Base-by-base conservation (phyloP, 306 rosid species). In the Dryas alaskensis region DNA sequence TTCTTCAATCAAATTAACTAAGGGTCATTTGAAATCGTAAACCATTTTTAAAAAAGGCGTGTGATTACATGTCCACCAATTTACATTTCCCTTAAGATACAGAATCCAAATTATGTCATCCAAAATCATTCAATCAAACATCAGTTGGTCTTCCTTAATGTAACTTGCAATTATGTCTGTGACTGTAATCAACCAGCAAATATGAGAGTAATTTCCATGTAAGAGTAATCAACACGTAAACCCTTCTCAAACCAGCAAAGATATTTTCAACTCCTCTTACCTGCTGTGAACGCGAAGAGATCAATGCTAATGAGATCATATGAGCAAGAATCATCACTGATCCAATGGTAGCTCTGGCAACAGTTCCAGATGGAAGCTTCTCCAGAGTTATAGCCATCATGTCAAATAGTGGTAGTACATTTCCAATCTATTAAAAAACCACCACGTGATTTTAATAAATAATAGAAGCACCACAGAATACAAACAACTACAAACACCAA, bases 371-470 rank as follows among this genome's bases (percentile, higher is more conserved):
- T 49, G 92, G 94, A 65, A 95, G 81, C 80, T 85, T 88, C 86
- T 95, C 99, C 49, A 95, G 79, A 47, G 89, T 86, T 79, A 92
- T 81, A 10, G 98, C 88, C 98, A 95, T 88, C 85, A 95, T 73
- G 82, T 95, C 97, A 79, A 92, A 88, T 55, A 95, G 86, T 50
- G 93, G 92, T 45, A 75, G 87, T 1, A 79, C 86, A 84, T 90
- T 89, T 73, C 81, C 86, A 72, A 88, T 84, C 99, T 95, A 83
- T 49, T 31, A 84, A 84, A 81, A 69, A 60, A 47, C 46, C 75
- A 78, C 13, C 48, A 49, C 25, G 65, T 8, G 57, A 69, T 46
- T 60, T 79, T 37, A 67, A 76, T 45, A 52, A 31, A 60, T 46
- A 65, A 73, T 42, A 79, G 22, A 71, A 80, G 60, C 67, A 67